Evolutionary conservation across 1,139 yeast genomes (phyloP), one percentile per base, ranked within the genome.

Genomic region (Debaryomyces robertsiae): DNA sequence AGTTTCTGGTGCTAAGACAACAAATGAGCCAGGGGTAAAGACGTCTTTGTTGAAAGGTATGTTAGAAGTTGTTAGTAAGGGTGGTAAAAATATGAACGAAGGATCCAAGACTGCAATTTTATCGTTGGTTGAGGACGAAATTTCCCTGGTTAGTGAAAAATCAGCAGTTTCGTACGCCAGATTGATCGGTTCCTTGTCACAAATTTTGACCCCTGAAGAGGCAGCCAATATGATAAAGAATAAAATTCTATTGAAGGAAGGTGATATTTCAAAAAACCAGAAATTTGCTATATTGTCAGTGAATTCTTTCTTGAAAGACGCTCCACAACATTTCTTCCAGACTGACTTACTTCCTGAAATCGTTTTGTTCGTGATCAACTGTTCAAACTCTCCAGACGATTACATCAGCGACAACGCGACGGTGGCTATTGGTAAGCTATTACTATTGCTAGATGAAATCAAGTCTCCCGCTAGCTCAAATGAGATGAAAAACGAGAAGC

Each of bases 31-130:
- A 29, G 95, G 91, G 40, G 91, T 91, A 31, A 84, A 85, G 53
- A 77, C 84, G 9, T 88, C 98, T 0, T 87, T 91, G 86, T 73
- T 90, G 53, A 82, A 82, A 57, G 97, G 96, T 1, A 70, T 93
- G 58, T 70, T 87, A 41, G 96, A 88, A 58, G 94, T 93, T 42
- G 89, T 90, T 32, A 69, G 77, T 36, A 84, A 81, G 53, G 91
- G 94, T 10, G 97, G 98, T 36, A 64, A 71, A 38, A 83, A 82
- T 58, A 75, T 93, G 74, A 82, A 82, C 53, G 93, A 86, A 50
- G 65, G 77, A 2, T 85, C 95, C 9, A 87, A 88, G 60, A 67
- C 73, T 15, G 70, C 82, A 27, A 80, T 91, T 38, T 73, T 89
- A 67, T 71, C 80, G n/a, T 73, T 91, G 44, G 85, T 90, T 40